Conservation (phyloP, 176 grass and related monocot species). For the Oryza brachyantha region DNA sequence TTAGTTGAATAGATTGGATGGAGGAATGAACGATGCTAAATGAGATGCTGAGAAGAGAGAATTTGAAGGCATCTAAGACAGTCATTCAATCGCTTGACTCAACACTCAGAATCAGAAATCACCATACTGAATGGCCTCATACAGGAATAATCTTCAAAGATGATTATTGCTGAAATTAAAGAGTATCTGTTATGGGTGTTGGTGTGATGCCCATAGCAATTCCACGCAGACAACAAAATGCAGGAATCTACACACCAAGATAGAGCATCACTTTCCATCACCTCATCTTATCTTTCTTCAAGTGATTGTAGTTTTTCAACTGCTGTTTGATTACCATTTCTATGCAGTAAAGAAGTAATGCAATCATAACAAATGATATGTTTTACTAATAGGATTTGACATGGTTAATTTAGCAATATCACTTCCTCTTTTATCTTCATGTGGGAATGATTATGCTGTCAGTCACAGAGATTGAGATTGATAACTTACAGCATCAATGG, state of each 20-base stretch:
- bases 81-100: not conserved
- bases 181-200: not conserved
- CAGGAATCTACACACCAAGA: not conserved
- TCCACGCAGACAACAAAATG: conserved; percentile 2
- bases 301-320: not conserved
- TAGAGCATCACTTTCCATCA: not conserved
- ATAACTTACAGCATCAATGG: conserved; percentile 45
- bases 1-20: not conserved
- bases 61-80: not conserved
- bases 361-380: not conserved
- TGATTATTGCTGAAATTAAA: conserved; percentile 9
- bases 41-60: not conserved
- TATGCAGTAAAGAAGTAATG: conserved; percentile 10
- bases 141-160: not conserved
- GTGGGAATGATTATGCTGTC: not conserved
- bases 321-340: not conserved
- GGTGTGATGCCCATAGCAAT: not conserved
- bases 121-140: not conserved
- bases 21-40: not conserved
- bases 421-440: not conserved
- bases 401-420: not conserved
- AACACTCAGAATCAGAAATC: not conserved
- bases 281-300: not conserved
- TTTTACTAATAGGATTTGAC: not conserved
- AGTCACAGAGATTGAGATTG: conserved; percentile 11